Evolutionary conservation across 495 filamentous ascomycete species (phyloP), one percentile per base, ranked within the genome.

Genomic region (Aspergillus heteromorphus): DNA sequence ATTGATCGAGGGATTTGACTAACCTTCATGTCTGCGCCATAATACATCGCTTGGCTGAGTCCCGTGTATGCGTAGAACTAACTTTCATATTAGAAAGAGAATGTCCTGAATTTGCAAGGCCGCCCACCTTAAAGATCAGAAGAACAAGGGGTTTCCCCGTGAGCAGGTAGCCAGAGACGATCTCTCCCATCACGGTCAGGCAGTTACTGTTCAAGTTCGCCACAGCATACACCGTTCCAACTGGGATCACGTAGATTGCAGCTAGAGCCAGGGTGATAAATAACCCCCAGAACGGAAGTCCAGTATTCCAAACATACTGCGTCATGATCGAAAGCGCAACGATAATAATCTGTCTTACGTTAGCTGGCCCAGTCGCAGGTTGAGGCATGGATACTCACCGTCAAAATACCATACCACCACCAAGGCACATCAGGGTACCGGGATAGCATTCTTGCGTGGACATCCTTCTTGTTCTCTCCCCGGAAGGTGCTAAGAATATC

Each of bases 141-240:
- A 92, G 91, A 31, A 89, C 88, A 5, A 92, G 83, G 1, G 88
- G 88, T 14, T 84, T 83, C 10, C 88, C 88, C 9, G 86, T 87
- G 59, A 91, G 89, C 11, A 87, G 64, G 25, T 74, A 78, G 36
- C 88, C 88, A 21, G 85, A 88, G 48, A 91, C 83, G 40, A 91
- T 78, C 65, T 92, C 88, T 65, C 88, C 89, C 20, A 62, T 59
- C 52, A 89, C 84, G 7, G 89, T 77, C 66, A 87, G 89, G 62
- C 88, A 83, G 62, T 79, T 84, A 58, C 78, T 84, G 63, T 89
- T 86, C 51, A 89, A 85, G 61, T 91, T 91, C 31, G 88, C 89
- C 54, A 91, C 87, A 8, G 88, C 88, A 82, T 87, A 90, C 49
- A 91, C 84, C 47, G 90, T 91, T 56, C 88, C 88, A 58, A 88